Evolutionary conservation across 2,329 filamentous ascomycete genomes (phyloP), one percentile per base, ranked within the genome.

Genomic region (Aspergillus sp.): DNA sequence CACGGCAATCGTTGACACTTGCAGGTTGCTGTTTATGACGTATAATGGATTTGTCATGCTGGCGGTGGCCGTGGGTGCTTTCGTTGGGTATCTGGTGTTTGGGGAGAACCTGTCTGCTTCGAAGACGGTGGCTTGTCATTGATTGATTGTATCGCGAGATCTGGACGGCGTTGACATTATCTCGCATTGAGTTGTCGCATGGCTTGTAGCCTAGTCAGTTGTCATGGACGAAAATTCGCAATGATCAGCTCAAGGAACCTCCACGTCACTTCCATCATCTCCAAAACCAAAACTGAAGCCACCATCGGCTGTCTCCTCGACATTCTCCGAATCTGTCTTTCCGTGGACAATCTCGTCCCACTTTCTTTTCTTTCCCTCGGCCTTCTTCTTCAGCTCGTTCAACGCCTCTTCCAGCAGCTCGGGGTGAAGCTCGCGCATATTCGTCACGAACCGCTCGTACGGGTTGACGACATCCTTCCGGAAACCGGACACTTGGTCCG

Each of bases 1-100:
- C 36, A 26, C 11, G 38, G 35, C 45, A 51, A n/a, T 51, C 44
- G 33, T 30, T 53, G 24, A 51, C 17, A 20, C 38, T 24, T 17
- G 5, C 54, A 97, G 93, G 94, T 80, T 99, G 55, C 76, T 99
- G 19, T 99, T 99, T 75, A 99, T 99, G 94, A 99, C 94, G n/a
- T 99, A 99, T 76, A 99, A 99, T 66, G 94, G 94, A 51, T 95
- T 89, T 86, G 86, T 99, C 61, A 99, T 99, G 94, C 74, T 95
- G 60, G 83, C 93, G 3, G 92, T 97, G 14, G 88, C 88, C 0
- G 77, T 95, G 9, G 94, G 94, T 14, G 92, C 93, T 0, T 95
- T 95, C 60, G 72, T 95, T 42, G 94, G 94, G 41, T 96, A 95
- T 68, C 69, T 96, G 54, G 64, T 87, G 42, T 99, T 96, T 75